Conservation (phyloP, 495 filamentous ascomycete genomes). For the Platismatia glauca region DNA sequence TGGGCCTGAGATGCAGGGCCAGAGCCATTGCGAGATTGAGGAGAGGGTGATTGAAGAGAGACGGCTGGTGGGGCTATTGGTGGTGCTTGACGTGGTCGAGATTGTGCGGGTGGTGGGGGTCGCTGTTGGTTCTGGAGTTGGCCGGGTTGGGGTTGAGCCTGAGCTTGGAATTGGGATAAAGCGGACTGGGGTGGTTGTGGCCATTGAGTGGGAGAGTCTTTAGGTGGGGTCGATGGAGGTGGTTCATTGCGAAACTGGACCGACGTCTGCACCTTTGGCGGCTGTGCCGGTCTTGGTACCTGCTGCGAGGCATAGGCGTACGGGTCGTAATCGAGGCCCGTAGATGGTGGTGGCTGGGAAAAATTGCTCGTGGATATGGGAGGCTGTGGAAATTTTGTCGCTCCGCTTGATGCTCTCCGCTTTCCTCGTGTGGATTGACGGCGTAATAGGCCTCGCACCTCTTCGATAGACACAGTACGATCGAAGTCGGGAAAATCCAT, state of each 20-base stretch:
- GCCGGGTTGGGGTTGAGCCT: not conserved
- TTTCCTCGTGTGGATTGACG: constrained; percentile 33
- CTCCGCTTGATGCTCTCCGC: constrained; percentile 23
- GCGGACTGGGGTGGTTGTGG: not conserved
- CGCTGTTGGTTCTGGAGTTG: constrained; percentile 11
- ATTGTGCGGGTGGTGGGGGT: constrained; percentile 5
- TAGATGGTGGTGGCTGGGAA: constrained; percentile 8
- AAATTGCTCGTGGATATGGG: not conserved
- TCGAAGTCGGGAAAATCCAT: constrained; percentile 15
- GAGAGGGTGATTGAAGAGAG: not conserved
- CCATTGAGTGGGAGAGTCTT: constrained; percentile 10
- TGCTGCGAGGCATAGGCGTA: constrained; percentile 7
- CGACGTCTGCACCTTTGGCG: not conserved
- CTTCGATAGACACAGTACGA: constrained; percentile 29
- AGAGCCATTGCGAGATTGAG: not conserved
- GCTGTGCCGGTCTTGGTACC: not conserved
- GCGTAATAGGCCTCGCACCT: constrained; percentile 31
- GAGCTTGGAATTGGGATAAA: constrained; percentile 2
- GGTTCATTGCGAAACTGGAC: constrained; percentile 1
- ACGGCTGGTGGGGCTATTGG: constrained; percentile 8
- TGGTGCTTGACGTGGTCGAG: constrained; percentile 9
- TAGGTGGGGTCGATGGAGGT: constrained; percentile 13
- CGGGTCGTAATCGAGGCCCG: constrained; percentile 15
- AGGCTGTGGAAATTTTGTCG: constrained; percentile 6
- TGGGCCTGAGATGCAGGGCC: not conserved